Percentiles rank a stretch among this genome's conserved stretches.
phyloP scores from a whole-genome alignment of 371 early-diverging fungal genomes.

The Dinochytrium kinnereticum region DNA sequence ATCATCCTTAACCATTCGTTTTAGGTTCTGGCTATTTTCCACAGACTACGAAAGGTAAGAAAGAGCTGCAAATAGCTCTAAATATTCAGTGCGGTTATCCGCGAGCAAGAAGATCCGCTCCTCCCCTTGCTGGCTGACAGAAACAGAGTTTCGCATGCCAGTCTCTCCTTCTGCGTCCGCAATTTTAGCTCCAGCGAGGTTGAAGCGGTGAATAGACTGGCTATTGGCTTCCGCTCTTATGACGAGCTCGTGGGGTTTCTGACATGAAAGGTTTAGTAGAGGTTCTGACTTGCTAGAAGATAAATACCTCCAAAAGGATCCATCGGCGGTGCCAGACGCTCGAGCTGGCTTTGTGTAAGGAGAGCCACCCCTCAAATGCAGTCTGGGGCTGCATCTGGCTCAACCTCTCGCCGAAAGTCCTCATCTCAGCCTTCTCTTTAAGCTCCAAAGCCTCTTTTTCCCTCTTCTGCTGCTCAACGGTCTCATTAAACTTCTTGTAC shows the following conservation, averaged over 20 bases:
- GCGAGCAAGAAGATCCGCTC: background rate
- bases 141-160: conserved; percentile 6
- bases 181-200: background rate
- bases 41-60: background rate
- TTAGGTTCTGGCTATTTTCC: background rate
- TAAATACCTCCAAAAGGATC: background rate
- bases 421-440: conserved; percentile 7
- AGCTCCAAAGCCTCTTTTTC: background rate
- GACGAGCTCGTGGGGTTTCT: background rate
- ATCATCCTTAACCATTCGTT: too few species aligned
- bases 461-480: background rate
- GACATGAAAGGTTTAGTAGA: background rate
- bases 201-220: background rate
- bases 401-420: background rate
- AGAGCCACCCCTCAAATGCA: conserved; percentile 9
- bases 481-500: background rate
- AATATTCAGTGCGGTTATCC: conserved; percentile 15
- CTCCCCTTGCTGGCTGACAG: background rate
- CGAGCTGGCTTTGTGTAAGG: background rate
- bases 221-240: background rate
- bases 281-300: background rate
- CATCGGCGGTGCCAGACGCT: conserved; percentile 6
- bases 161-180: background rate
- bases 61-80: background rate
- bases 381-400: background rate